These are phyloP conservation scores for Mentha longifolia DNA, from an alignment of 257 asterid genomes.

Conservation along the genomic window DNA sequence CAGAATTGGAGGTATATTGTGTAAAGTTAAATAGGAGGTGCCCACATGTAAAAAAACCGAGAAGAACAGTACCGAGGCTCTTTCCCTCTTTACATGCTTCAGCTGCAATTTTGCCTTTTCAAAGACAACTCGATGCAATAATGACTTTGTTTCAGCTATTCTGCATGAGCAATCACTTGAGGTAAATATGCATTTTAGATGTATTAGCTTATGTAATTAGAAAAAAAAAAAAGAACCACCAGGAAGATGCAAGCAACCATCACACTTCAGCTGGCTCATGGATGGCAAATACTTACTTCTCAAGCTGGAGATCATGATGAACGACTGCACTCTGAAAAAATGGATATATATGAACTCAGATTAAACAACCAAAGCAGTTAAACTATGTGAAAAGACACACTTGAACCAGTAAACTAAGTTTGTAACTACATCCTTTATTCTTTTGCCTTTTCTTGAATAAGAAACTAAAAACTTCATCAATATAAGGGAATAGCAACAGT, in stretches of 20 bases:
- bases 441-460: neutral
- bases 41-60: constrained; percentile 24
- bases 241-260: constrained; percentile 32
- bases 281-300: constrained; percentile 56
- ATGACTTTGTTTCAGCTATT: constrained; percentile 53
- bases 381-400: constrained; percentile 18
- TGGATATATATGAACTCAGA: constrained; percentile 38
- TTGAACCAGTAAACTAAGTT: neutral
- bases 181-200: constrained; percentile 26
- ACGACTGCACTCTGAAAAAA: constrained; percentile 57
- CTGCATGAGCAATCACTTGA: constrained; percentile 54
- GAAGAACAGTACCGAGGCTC: constrained; percentile 61
- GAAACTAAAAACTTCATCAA: neutral
- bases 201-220: constrained; percentile 24
- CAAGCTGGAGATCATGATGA: constrained; percentile 45
- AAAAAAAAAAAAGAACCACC: constrained; percentile 2
- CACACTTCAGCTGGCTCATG: constrained; percentile 15
- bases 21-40: constrained; percentile 12
- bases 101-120: constrained; percentile 72
- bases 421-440: neutral
- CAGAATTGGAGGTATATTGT: constrained; percentile 34
- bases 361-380: constrained; percentile 24
- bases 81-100: constrained; percentile 61
- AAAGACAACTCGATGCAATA: constrained; percentile 60
- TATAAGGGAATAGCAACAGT: neutral